Evolutionary conservation across 768 basidiomycete species (phyloP), one percentile per base, ranked within the genome.

Genomic region (Pisolithus tinctorius): DNA sequence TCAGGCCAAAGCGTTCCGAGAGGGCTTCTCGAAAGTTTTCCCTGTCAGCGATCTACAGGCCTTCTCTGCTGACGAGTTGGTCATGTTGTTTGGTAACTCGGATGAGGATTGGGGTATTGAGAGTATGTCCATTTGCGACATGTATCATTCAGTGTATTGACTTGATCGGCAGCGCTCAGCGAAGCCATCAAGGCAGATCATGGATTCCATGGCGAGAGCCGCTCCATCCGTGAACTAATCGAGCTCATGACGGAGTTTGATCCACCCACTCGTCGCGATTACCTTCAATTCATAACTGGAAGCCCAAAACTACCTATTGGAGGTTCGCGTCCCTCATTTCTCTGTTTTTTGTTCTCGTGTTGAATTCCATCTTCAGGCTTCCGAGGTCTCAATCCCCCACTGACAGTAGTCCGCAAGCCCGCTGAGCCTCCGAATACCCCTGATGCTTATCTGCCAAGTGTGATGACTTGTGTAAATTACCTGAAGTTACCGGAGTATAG

Each of bases 381-480:
- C 87, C 84, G 90, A 51, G 93, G 92, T 5, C 77, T 99, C 47
- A 93, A 89, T 58, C 96, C 96, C 1, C 82, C 88, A 3, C 77
- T 99, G 52, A 99, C 96, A 2, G 94, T 99, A 20, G 95, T 99
- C 17, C 84, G 95, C 55, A 98, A 98, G 69, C 93, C 91, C 8
- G 93, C 95, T 58, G 96, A 97, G 68, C 76, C 88, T 6, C 88
- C 93, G 10, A 75, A 96, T 51, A 82, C 81, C 6, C 89, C 95
- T 6, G 93, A 98, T 64, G 91, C 96, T 63, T 94, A 96, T 64
- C 75, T 98, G 27, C 94, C 94, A 0, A 94, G 91, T 61, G 94
- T 97, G 29, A 98, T 98, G 96, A 98, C 96, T 4, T 99, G 96
- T 68, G 94, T 93, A 54, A 93, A 93, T 69, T 95, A 93, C 64